Evolutionary conservation across 208 protist genomes (phyloP), one percentile per base, ranked within the genome.

Genomic region (Phytomonas francai): DNA sequence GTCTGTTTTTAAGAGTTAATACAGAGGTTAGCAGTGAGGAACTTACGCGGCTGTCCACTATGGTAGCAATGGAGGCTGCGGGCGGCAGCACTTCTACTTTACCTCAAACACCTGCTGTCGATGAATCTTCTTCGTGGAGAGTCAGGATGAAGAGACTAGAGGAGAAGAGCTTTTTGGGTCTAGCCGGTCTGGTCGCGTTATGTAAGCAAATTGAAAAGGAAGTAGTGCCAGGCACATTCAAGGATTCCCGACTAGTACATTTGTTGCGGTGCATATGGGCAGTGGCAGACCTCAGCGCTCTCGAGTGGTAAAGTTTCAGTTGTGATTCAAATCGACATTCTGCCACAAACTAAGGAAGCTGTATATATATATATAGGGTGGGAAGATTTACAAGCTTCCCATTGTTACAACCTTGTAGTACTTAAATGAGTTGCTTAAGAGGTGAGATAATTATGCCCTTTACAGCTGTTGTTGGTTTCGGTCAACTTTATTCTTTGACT

Each of bases 171-270:
- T 92, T 89, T 65, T 71, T 94, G 27, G 85, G 85, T n/a, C 61
- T 89, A 16, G 68, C 79, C 19, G 89, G 89, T 16, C 61, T 91
- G 9, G 51, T 87, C 5, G 83, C 84, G 27, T 85, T 94, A 56
- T 84, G 83, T 57, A 74, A 73, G 6, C 83, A 72, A 3, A 59
- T 91, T 19, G 85, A 94, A 61, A 27, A 63, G 39, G 72, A 71
- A 60, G 58, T 89, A 5, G 65, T 81, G 61, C 84, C 88, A 7
- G 84, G 73, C 16, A 84, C 68, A 33, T 57, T 87, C 62, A 39
- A 39, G 12, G 80, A 92, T 68, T 14, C 14, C 12, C 80, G 81
- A 5, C 63, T 84, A 28, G 62, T 36, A 45, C 39, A 56, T 7
- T 32, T 89, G 59, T 62, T 94, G 68, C 79, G 73, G 0, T 72